These are phyloP conservation scores for Dictyostelium citrinum DNA, from an alignment of 78 protist genomes.

Conservation along the genomic window DNA sequence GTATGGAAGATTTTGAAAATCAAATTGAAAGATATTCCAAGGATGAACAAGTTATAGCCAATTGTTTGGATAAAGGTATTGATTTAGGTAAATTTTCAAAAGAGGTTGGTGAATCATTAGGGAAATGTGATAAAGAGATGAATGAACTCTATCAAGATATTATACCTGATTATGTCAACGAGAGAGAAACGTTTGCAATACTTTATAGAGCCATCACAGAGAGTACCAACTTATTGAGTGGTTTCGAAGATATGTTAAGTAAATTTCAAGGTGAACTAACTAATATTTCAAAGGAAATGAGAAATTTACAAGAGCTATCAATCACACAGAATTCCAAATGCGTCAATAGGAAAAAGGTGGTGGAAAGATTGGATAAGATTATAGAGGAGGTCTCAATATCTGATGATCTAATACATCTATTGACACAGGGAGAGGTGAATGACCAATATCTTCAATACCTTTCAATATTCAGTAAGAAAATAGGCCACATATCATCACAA, in stretches of 20 bases:
- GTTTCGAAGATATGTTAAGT: conserved; percentile 51
- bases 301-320: conserved; percentile 39
- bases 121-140: conserved; percentile 32
- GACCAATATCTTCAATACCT: conserved; percentile 67
- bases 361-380: conserved; percentile 31
- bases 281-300: conserved; percentile 42
- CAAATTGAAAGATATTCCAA: neutral
- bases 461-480: conserved; percentile 50
- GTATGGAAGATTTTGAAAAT: conserved; percentile 32
- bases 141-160: conserved; percentile 34
- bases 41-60: neutral
- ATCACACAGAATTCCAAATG: conserved; percentile 16
- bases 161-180: conserved; percentile 67
- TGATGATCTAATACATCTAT: conserved; percentile 25
- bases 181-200: conserved; percentile 53
- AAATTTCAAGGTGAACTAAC: conserved; percentile 35
- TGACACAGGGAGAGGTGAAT: conserved; percentile 48
- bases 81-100: conserved; percentile 49
- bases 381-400: conserved; percentile 47
- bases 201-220: conserved; percentile 41
- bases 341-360: conserved; percentile 25
- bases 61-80: conserved; percentile 15
- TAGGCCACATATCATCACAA: conserved; percentile 56
- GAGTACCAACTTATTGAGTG: neutral
- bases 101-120: conserved; percentile 26